Base-by-base conservation (phyloP, 805 yeast species). In the Metschnikowia sp. region DNA sequence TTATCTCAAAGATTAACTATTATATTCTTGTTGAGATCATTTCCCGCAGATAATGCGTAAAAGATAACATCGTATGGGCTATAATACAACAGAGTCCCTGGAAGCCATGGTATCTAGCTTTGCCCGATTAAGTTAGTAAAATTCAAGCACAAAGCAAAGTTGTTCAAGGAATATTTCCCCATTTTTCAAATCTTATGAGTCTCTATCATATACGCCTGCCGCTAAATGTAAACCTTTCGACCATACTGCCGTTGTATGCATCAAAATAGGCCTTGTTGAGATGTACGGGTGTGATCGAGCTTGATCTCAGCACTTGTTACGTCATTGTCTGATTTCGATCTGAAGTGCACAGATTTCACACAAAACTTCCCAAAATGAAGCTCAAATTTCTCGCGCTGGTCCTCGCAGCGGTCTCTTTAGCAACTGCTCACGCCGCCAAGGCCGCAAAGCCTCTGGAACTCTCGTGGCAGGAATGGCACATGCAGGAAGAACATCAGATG, bases 381-480 rank as follows among this genome's bases (percentile, higher is more conserved):
- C 18, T 36, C 15, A 19, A 31, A n/a, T 10, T 40, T 12, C 26
- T 36, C 8, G n/a, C 18, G n/a, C 32, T 44, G n/a, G 15, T 36
- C 4, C 22, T 44, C 8, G 13, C 40, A 11, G 34, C 43, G 3
- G 36, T 34, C 7, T 18, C 42, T 3, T 22, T 7, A 22, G 51
- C 42, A 6, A 26, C 41, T 6, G 52, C 54, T 2, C 55, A 50
- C 37, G 48, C 42, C 8, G 43, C 50, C 13, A 44, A 38, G 32
- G 54, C 54, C 10, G 54, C 50, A 13, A 48, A 45, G 37, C 59
- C 58, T 11, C 51, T 44, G 55, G 82, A 79, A 0, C 57, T 80
- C 33, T 66, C 79, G 13, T 88, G 96, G 96, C 88, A 85, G 58
- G 77, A 78, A 56, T 86, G 91, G 87, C 98, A 92, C 65, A 91